phyloP scores from a whole-genome alignment of 257 asterid species.

The Thymus quinquecostatus region DNA sequence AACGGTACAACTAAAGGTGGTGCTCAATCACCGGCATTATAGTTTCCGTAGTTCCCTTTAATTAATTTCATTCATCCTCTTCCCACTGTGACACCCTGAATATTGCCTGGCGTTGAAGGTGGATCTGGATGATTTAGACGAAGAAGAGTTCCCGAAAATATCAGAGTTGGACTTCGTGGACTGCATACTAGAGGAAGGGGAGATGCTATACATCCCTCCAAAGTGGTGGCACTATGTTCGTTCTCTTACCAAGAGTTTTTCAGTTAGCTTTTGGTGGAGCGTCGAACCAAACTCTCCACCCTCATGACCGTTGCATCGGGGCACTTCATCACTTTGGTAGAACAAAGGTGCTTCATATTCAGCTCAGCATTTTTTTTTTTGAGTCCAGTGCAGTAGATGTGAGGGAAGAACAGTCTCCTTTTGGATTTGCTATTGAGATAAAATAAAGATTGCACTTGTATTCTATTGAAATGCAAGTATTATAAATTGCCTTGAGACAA shows the following conservation, averaged over 20 bases:
- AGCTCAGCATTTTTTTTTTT: background rate
- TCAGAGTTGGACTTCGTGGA: constrained; percentile 71
- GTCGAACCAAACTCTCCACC: constrained; percentile 31
- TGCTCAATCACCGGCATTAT: background rate
- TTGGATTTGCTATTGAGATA: background rate
- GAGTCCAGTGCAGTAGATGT: background rate
- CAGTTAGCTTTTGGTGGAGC: constrained; percentile 99
- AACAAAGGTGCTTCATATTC: background rate
- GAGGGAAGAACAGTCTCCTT: background rate
- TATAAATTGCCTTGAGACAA: background rate
- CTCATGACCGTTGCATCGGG: constrained; percentile 21
- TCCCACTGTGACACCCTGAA: background rate
- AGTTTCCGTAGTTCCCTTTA: too few species aligned
- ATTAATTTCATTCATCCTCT: background rate
- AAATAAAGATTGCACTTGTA: background rate
- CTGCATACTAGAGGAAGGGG: constrained; percentile 96
- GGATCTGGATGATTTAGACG: constrained; percentile 82
- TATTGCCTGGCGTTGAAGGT: constrained; percentile 55
- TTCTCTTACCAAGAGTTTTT: constrained; percentile 88
- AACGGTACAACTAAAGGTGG: background rate
- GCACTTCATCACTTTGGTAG: background rate
- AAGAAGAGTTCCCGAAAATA: constrained; percentile 65
- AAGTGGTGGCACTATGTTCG: constrained; percentile 99
- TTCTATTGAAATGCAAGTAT: background rate
- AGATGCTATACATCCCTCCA: constrained; percentile 98